Evolutionary conservation across 2,329 filamentous ascomycete species (phyloP).

Genomic region (Cadophora luteo-olivacea): DNA sequence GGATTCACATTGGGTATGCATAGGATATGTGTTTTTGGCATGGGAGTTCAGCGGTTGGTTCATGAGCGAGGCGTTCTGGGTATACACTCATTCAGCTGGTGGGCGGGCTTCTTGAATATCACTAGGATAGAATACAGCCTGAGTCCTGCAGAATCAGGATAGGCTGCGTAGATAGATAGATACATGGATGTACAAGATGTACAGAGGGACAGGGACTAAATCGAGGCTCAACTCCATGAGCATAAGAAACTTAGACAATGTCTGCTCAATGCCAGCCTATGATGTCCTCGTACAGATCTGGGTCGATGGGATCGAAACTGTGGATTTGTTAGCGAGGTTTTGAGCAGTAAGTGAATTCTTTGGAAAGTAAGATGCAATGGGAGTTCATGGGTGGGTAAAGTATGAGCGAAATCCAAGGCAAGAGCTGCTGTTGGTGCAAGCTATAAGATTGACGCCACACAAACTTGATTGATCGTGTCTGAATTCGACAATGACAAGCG

Average conservation of each 20-base stretch:
- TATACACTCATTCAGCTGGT: constrained; percentile 4
- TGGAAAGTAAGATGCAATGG: too few species aligned
- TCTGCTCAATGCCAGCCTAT: background rate
- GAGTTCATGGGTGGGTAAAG: too few species aligned
- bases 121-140: constrained; percentile 1
- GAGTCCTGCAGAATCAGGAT: background rate
- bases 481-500: background rate
- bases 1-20: constrained; percentile 9
- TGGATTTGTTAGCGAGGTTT: background rate
- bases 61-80: constrained; percentile 26
- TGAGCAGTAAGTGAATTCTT: background rate
- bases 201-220: background rate
- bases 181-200: background rate
- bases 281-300: constrained; percentile 27
- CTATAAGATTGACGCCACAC: too few species aligned
- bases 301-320: constrained; percentile 33
- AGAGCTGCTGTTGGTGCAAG: too few species aligned
- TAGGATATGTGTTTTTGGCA: constrained; percentile 10
- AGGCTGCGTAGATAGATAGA: background rate
- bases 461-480: too few species aligned
- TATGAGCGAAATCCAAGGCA: too few species aligned
- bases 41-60: background rate
- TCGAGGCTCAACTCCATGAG: too few species aligned
- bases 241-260: too few species aligned
- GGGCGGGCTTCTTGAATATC: constrained; percentile 25